Conservation (phyloP, 2,329 filamentous ascomycete species). For the Lachnum nothofagi region DNA sequence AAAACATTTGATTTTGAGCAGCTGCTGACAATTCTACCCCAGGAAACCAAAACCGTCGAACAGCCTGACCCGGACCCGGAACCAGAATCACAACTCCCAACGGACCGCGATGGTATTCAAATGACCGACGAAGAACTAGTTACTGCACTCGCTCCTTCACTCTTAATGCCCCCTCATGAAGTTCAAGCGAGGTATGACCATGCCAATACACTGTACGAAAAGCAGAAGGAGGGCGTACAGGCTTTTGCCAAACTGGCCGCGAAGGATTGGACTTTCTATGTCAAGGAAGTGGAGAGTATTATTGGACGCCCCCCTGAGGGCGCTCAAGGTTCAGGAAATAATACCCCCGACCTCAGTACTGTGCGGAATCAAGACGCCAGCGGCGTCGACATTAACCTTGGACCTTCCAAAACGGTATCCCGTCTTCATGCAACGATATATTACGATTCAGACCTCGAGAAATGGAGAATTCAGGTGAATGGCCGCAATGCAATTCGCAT, state of each 20-base stretch:
- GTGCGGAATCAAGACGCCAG: constrained; percentile 8
- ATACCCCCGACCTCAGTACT: constrained; percentile 34
- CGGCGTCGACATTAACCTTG: constrained; percentile 77
- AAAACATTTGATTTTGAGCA: no score
- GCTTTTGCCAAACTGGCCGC: constrained; percentile 81
- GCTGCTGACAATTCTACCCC: constrained; percentile 13
- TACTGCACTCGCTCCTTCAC: constrained; percentile 22
- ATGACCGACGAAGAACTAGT: constrained; percentile 47
- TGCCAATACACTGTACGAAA: constrained; percentile 59
- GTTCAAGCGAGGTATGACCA: constrained; percentile 59
- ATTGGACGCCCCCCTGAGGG: constrained; percentile 66
- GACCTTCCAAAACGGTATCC: constrained; percentile 76
- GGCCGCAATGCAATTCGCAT: constrained; percentile 88
- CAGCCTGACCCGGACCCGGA: constrained; percentile 30
- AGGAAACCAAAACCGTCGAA: constrained; percentile 34
- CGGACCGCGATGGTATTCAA: constrained; percentile 35
- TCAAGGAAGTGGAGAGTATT: constrained; percentile 68
- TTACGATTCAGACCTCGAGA: constrained; percentile 62
- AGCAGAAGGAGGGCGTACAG: constrained; percentile 56
- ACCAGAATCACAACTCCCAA: constrained; percentile 36
- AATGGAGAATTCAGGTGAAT: constrained; percentile 81
- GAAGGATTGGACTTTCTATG: constrained; percentile 78
- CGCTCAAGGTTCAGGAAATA: constrained; percentile 23
- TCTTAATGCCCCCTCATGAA: constrained; percentile 33
- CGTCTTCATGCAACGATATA: constrained; percentile 70